Evolutionary conservation across 148 eudicot species (phyloP).

Genomic region (Limonium bicolor): DNA sequence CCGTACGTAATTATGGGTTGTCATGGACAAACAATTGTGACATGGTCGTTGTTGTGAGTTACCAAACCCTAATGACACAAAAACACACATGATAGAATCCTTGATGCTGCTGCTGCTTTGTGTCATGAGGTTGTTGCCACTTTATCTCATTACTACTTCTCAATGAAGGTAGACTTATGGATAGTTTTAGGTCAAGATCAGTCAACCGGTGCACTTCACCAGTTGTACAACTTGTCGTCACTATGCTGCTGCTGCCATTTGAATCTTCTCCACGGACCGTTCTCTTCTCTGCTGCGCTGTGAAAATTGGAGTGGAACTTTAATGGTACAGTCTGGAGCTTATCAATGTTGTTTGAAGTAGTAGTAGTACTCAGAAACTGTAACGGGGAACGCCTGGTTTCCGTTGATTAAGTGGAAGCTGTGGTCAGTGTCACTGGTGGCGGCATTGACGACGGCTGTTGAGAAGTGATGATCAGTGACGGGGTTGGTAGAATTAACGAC

Average conservation of each 20-base stretch:
- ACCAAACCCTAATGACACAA: slow-evolving; percentile 15
- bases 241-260: slow-evolving; percentile 16
- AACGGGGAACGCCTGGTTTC: slow-evolving; percentile 21
- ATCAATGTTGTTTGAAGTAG: not conserved
- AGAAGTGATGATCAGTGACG: too few species aligned
- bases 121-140: slow-evolving; percentile 3
- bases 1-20: slow-evolving; percentile 4
- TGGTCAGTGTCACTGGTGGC: not conserved
- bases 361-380: slow-evolving; percentile 1
- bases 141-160: not conserved
- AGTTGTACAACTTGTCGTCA: too few species aligned
- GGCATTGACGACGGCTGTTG: too few species aligned
- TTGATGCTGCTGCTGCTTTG: not conserved
- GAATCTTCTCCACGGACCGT: slow-evolving; percentile 14
- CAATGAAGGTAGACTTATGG: slow-evolving; percentile 11
- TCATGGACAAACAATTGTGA: slow-evolving; percentile 13
- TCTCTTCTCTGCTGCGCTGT: not conserved
- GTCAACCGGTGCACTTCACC: slow-evolving; percentile 4
- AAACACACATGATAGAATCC: slow-evolving; percentile 10
- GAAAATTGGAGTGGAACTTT: not conserved
- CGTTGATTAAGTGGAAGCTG: slow-evolving; percentile 15
- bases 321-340: not conserved
- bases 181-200: slow-evolving; percentile 10
- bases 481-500: not conserved
- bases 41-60: slow-evolving; percentile 6